phyloP scores from a whole-genome alignment of 1,139 yeast genomes.

The Blastobotrys malaysiensis region DNA sequence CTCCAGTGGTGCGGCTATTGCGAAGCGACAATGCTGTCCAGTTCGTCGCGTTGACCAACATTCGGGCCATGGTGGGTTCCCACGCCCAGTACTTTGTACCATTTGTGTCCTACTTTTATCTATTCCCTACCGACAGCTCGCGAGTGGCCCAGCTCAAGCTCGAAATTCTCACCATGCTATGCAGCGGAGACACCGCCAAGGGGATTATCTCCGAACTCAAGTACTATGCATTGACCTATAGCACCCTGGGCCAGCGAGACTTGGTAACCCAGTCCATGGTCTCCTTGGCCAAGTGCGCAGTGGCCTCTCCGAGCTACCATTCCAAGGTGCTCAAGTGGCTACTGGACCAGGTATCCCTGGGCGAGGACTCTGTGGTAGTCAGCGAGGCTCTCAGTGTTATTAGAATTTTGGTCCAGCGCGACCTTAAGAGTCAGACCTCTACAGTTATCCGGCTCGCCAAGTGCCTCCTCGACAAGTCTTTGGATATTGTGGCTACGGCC shows the following conservation, averaged over 20 bases:
- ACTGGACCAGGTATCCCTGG: conserved; percentile 37
- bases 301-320: conserved; percentile 30
- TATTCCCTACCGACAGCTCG: conserved; percentile 53
- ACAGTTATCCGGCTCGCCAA: conserved; percentile 41
- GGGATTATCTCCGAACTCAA: conserved; percentile 62
- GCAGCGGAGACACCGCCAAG: conserved; percentile 48
- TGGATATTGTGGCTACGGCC: conserved; percentile 40
- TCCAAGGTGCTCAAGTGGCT: conserved; percentile 40
- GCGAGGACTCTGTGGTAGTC: conserved; percentile 33
- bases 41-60: conserved; percentile 31
- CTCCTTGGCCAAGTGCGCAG: conserved; percentile 51
- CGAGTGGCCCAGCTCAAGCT: conserved; percentile 52
- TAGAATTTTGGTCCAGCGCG: conserved; percentile 65
- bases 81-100: conserved; percentile 46
- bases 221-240: conserved; percentile 48
- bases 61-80: conserved; percentile 33
- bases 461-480: conserved; percentile 18
- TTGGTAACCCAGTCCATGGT: conserved; percentile 35
- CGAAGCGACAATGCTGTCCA: conserved; percentile 34
- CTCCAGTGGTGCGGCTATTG: conserved; percentile 44
- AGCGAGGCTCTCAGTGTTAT: conserved; percentile 64
- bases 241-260: conserved; percentile 11
- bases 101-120: conserved; percentile 47
- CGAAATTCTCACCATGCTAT: conserved; percentile 55
- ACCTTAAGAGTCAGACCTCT: conserved; percentile 41